These are phyloP conservation scores for Pyrenula massariospora DNA, from an alignment of 495 filamentous ascomycete species.

Conservation along the genomic window DNA sequence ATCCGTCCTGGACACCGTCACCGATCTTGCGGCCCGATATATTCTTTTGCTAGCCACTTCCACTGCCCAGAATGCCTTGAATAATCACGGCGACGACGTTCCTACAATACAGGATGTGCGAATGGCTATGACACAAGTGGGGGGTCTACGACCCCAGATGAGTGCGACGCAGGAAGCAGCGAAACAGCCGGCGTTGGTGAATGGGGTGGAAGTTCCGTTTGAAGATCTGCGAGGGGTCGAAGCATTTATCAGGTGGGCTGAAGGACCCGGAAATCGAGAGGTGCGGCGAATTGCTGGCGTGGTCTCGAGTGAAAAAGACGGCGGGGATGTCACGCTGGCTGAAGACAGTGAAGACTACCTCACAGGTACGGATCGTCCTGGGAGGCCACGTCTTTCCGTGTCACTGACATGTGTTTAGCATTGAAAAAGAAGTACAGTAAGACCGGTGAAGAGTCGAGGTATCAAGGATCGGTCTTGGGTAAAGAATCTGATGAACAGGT, in stretches of 20 bases:
- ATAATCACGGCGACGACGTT: constrained; percentile 34
- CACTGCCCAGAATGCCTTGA: constrained; percentile 48
- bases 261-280: constrained; percentile 53
- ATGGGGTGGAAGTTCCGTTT: background rate
- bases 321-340: constrained; percentile 28
- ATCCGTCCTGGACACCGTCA: constrained; percentile 65
- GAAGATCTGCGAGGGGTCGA: constrained; percentile 69
- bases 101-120: constrained; percentile 65
- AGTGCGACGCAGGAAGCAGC: constrained; percentile 46
- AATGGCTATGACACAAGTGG: constrained; percentile 67
- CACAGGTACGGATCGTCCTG: constrained; percentile 31
- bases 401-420: constrained; percentile 18
- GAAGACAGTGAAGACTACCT: constrained; percentile 63
- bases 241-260: constrained; percentile 62
- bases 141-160: constrained; percentile 52
- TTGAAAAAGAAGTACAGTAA: constrained; percentile 81
- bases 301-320: constrained; percentile 22
- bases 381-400: background rate
- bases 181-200: constrained; percentile 21
- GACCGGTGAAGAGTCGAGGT: constrained; percentile 69
- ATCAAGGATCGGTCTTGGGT: constrained; percentile 67
- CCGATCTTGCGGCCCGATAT: constrained; percentile 66
- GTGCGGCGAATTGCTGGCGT: constrained; percentile 58
- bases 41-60: constrained; percentile 53
- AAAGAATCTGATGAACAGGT: constrained; percentile 53